Evolutionary conservation across 345 rosid species (phyloP).

Genomic region (Moringa oleifera): DNA sequence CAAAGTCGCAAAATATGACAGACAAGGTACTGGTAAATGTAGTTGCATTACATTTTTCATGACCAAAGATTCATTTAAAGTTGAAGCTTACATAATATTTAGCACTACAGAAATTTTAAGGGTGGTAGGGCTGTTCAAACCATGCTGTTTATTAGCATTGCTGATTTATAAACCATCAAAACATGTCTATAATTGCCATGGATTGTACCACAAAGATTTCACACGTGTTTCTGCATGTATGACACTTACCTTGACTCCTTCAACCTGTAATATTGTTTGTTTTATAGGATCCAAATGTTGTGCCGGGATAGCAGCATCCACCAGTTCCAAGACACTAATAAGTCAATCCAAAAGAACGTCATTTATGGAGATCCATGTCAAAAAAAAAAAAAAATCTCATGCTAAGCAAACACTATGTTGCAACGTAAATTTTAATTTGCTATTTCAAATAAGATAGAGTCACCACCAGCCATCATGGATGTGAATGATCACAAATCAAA

Average conservation of each 20-base stretch:
- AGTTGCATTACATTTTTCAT: not conserved
- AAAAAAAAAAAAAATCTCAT: conserved; percentile 2
- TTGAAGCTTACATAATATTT: too few relatives aligned
- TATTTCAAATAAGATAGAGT: too few relatives aligned
- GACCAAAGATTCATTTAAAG: not conserved
- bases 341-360: conserved; percentile 20
- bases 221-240: not conserved
- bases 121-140: not conserved
- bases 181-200: too few relatives aligned
- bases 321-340: conserved; percentile 79
- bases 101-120: not conserved
- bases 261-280: conserved; percentile 65
- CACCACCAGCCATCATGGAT: too few relatives aligned
- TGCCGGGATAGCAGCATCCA: conserved; percentile 86
- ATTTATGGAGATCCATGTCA: conserved; percentile 6
- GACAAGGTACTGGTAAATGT: not conserved
- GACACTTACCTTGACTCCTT: conserved; percentile 68
- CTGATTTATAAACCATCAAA: not conserved
- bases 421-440: too few relatives aligned
- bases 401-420: too few relatives aligned
- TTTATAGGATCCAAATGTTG: conserved; percentile 63
- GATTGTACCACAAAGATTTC: too few relatives aligned
- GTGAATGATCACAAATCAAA: too few relatives aligned
- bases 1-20: not conserved
- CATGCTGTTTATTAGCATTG: not conserved